phyloP scores from a whole-genome alignment of 192 early-diverging fungal species.

The Entrophospora sp. region DNA sequence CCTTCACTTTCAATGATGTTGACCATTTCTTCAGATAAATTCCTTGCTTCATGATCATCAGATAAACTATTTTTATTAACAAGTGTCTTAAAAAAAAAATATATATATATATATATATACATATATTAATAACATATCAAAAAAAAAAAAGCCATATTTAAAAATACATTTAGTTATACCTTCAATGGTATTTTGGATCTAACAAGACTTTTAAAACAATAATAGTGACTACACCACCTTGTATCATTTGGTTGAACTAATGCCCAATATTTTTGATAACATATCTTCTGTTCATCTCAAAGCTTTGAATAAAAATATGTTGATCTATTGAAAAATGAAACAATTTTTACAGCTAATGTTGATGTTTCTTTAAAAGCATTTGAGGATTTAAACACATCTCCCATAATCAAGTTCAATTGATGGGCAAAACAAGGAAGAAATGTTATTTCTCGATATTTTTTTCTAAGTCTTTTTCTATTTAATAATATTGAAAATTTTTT shows the following conservation, averaged over 20 bases:
- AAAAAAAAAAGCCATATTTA: too few relatives aligned
- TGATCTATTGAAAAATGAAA: background rate
- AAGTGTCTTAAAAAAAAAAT: too few relatives aligned
- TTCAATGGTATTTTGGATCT: background rate
- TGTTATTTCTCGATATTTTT: background rate
- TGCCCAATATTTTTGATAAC: background rate
- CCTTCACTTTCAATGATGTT: too few relatives aligned
- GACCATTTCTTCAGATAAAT: too few relatives aligned
- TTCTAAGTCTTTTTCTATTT: background rate
- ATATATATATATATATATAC: too few relatives aligned
- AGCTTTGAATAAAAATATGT: background rate
- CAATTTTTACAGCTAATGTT: slow-evolving; percentile 5
- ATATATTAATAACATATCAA: too few relatives aligned
- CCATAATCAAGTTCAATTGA: background rate
- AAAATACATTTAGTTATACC: too few relatives aligned
- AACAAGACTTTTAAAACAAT: background rate
- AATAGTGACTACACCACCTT: background rate
- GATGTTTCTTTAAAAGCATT: background rate
- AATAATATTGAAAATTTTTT: background rate
- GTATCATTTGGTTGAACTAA: background rate
- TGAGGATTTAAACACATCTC: background rate
- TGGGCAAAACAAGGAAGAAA: background rate
- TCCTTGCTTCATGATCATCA: too few relatives aligned
- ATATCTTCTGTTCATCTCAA: background rate
- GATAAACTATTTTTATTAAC: too few relatives aligned